Evolutionary conservation across 176 grass and related monocot species (phyloP).

Genomic region (maize (Zea mays)): DNA sequence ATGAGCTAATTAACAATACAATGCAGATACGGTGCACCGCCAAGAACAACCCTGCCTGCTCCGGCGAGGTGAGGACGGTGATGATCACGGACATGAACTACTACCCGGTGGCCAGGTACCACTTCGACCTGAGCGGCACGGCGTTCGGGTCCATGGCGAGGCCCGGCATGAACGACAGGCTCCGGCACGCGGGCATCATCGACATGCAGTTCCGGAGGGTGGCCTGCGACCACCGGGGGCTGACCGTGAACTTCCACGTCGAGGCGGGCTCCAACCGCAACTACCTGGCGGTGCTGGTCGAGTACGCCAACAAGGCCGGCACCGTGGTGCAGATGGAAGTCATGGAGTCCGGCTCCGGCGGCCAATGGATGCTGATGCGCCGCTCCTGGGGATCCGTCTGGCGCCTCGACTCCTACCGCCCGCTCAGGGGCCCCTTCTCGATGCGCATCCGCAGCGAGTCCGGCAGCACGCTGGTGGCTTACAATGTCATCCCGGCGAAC

Average conservation of each 20-base stretch:
- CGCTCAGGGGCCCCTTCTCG: slow-evolving; percentile 55
- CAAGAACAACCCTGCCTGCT: slow-evolving; percentile 33
- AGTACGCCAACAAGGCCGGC: slow-evolving; percentile 58
- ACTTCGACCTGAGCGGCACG: slow-evolving; percentile 72
- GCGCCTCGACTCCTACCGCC: slow-evolving; percentile 56
- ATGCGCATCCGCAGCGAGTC: slow-evolving; percentile 42
- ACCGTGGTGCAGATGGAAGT: slow-evolving; percentile 47
- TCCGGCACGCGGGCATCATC: slow-evolving; percentile 62
- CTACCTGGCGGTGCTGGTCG: slow-evolving; percentile 57
- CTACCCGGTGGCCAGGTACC: slow-evolving; percentile 49
- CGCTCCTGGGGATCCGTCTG: slow-evolving; percentile 62
- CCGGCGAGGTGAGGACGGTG: slow-evolving; percentile 33
- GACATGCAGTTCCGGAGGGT: slow-evolving; percentile 57
- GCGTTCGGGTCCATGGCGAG: slow-evolving; percentile 50
- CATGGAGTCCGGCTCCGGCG: slow-evolving; percentile 30
- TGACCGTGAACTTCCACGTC: slow-evolving; percentile 52
- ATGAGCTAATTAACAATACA: not conserved
- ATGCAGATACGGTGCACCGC: slow-evolving; percentile 42
- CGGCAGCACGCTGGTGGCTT: slow-evolving; percentile 42
- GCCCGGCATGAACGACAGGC: slow-evolving; percentile 38
- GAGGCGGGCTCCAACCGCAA: slow-evolving; percentile 55
- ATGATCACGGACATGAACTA: slow-evolving; percentile 71
- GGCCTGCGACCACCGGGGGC: slow-evolving; percentile 37
- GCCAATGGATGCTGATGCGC: slow-evolving; percentile 48
- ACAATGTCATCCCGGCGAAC: slow-evolving; percentile 53